Evolutionary conservation across 768 basidiomycete genomes (phyloP).

Genomic region (Coprinopsis marcescibilis): DNA sequence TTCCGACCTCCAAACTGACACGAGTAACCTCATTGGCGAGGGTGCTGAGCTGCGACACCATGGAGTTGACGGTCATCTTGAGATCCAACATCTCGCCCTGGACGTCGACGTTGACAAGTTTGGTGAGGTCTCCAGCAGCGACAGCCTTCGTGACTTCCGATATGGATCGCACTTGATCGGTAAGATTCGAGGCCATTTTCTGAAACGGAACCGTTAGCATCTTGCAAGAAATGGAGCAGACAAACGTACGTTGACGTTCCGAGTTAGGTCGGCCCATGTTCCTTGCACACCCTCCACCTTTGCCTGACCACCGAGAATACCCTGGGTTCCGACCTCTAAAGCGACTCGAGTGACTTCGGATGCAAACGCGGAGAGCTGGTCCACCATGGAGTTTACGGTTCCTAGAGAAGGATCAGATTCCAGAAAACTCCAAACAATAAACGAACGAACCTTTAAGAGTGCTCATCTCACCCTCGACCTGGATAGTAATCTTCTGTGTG

Average conservation of each 20-base stretch:
- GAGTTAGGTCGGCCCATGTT: slow-evolving; percentile 87
- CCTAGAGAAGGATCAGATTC: slow-evolving; percentile 20
- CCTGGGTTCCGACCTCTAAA: slow-evolving; percentile 85
- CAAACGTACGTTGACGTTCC: slow-evolving; percentile 72
- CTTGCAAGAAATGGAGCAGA: not conserved
- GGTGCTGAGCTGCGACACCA: slow-evolving; percentile 74
- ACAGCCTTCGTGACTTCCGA: slow-evolving; percentile 88
- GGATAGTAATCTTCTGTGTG: slow-evolving; percentile 90
- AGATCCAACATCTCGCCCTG: slow-evolving; percentile 91
- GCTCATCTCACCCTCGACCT: slow-evolving; percentile 81
- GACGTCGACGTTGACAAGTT: slow-evolving; percentile 86
- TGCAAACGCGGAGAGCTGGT: slow-evolving; percentile 81
- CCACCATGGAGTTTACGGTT: slow-evolving; percentile 94
- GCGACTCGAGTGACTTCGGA: slow-evolving; percentile 80
- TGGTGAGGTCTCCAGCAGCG: slow-evolving; percentile 76
- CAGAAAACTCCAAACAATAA: slow-evolving; percentile 1
- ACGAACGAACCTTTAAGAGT: slow-evolving; percentile 53
- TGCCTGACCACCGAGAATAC: slow-evolving; percentile 87
- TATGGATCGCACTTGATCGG: slow-evolving; percentile 86
- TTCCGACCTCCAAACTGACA: slow-evolving; percentile 89
- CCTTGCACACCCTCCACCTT: slow-evolving; percentile 88
- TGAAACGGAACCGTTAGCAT: slow-evolving; percentile 18
- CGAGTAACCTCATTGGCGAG: slow-evolving; percentile 83
- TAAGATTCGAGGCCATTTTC: slow-evolving; percentile 87
- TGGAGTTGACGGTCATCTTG: slow-evolving; percentile 83